These are phyloP conservation scores for Hypoxylon sp. DNA, from an alignment of 2,329 filamentous ascomycete genomes.

Conservation along the genomic window DNA sequence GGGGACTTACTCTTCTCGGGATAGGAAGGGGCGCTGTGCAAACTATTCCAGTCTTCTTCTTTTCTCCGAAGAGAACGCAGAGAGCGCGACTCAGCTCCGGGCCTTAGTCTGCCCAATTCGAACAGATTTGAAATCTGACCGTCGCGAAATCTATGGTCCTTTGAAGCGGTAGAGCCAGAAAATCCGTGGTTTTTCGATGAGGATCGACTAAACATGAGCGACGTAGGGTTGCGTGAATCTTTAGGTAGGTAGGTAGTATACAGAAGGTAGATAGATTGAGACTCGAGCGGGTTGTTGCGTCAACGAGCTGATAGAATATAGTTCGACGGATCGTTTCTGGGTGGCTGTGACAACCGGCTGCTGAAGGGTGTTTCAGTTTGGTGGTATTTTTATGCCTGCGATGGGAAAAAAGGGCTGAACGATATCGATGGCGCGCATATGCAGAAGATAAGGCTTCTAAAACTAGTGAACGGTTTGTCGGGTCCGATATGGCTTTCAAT, in stretches of 20 bases:
- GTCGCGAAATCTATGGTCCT: slow-evolving; percentile 57
- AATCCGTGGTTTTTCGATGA: slow-evolving; percentile 56
- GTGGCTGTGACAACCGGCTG: slow-evolving; percentile 38
- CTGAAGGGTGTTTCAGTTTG: slow-evolving; percentile 44
- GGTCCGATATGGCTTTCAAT: slow-evolving; percentile 23
- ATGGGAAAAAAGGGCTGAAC: slow-evolving; percentile 26
- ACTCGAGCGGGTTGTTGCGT: slow-evolving; percentile 23
- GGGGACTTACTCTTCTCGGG: slow-evolving; percentile 58
- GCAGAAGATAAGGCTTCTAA: slow-evolving; percentile 28
- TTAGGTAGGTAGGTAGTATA: slow-evolving; percentile 23
- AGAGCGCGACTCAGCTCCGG: slow-evolving; percentile 51
- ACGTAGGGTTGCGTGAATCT: slow-evolving; percentile 30
- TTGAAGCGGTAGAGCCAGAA: slow-evolving; percentile 46
- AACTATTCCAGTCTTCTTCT: slow-evolving; percentile 49
- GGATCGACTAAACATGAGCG: slow-evolving; percentile 63
- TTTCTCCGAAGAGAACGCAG: slow-evolving; percentile 50
- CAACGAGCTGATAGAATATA: slow-evolving; percentile 29
- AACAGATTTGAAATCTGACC: slow-evolving; percentile 55
- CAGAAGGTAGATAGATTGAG: slow-evolving; percentile 11
- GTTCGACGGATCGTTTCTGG: slow-evolving; percentile 22
- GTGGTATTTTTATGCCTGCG: slow-evolving; percentile 42
- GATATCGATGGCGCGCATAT: slow-evolving; percentile 28
- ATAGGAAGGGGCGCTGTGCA: slow-evolving; percentile 52
- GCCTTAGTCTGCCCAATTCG: slow-evolving; percentile 60
- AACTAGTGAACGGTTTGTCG: slow-evolving; percentile 24